Evolutionary conservation across 805 yeast species (phyloP).

Genomic region (Debaryomyces hansenii): DNA sequence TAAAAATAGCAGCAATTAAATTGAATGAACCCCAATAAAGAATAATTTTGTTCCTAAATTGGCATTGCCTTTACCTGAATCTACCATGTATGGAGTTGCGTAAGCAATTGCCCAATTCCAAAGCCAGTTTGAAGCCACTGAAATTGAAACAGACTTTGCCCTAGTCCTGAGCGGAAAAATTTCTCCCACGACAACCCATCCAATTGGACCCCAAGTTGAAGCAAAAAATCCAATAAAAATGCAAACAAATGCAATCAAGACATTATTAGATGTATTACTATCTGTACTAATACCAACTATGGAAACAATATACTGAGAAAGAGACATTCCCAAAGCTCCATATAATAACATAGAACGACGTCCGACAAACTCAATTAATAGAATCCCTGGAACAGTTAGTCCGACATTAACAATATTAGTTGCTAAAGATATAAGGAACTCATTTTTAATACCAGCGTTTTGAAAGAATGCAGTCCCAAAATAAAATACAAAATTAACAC

Average conservation of each 20-base stretch:
- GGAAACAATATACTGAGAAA: conserved; percentile 59
- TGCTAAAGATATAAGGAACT: conserved; percentile 54
- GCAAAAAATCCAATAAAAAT: conserved; percentile 67
- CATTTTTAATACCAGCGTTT: conserved; percentile 50
- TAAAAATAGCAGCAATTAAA: conserved; percentile 60
- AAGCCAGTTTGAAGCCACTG: conserved; percentile 67
- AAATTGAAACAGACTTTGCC: conserved; percentile 60
- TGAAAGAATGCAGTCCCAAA: conserved; percentile 59
- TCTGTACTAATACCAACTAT: conserved; percentile 54
- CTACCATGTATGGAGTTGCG: conserved; percentile 63
- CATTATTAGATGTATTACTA: conserved; percentile 53
- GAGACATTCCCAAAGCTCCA: conserved; percentile 51
- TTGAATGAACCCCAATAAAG: conserved; percentile 68
- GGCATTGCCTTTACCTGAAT: conserved; percentile 38
- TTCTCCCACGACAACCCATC: conserved; percentile 66
- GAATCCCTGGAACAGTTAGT: conserved; percentile 54
- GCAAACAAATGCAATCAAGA: conserved; percentile 66
- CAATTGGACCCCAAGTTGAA: conserved; percentile 75
- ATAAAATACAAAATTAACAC: conserved; percentile 63
- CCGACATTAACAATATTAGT: conserved; percentile 57
- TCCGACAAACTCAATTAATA: conserved; percentile 52
- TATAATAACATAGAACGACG: conserved; percentile 45
- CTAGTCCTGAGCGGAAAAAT: conserved; percentile 67
- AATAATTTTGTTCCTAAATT: conserved; percentile 49
- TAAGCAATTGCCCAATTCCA: conserved; percentile 63